phyloP scores from a whole-genome alignment of 116 monocot genomes.

The Cymodocea nodosa region DNA sequence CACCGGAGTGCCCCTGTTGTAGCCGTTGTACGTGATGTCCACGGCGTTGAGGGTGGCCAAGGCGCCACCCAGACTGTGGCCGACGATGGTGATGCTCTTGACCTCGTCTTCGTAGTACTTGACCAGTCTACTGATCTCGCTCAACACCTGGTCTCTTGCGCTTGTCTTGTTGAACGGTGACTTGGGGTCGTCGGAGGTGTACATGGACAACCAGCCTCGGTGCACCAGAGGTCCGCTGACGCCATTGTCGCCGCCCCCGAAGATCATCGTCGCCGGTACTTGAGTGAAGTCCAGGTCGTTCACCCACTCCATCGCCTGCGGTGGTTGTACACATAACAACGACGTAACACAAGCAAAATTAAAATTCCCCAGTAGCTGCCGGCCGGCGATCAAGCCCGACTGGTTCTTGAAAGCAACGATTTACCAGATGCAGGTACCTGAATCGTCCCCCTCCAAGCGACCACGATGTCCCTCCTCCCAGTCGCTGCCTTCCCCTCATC shows the following conservation, averaged over 20 bases:
- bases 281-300: slow-evolving; percentile 42
- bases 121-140: slow-evolving; percentile 46
- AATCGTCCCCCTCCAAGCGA: slow-evolving; percentile 81
- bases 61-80: slow-evolving; percentile 77
- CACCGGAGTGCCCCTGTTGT: slow-evolving; percentile 50
- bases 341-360: too few relatives aligned
- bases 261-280: slow-evolving; percentile 19
- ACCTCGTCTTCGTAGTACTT: slow-evolving; percentile 52
- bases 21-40: slow-evolving; percentile 48
- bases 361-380: background rate
- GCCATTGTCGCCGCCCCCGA: background rate
- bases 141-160: slow-evolving; percentile 69
- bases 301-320: slow-evolving; percentile 43
- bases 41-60: slow-evolving; percentile 50
- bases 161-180: slow-evolving; percentile 50
- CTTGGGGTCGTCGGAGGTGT: slow-evolving; percentile 42
- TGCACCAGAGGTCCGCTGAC: slow-evolving; percentile 28
- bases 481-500: slow-evolving; percentile 44
- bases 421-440: too few relatives aligned
- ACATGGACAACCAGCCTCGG: slow-evolving; percentile 59
- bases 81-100: slow-evolving; percentile 66
- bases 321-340: too few relatives aligned
- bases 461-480: slow-evolving; percentile 62
- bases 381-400: too few relatives aligned
- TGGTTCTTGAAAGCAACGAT: too few relatives aligned